These are phyloP conservation scores for Botryobasidium botryosum DNA, from an alignment of 768 basidiomycete genomes.

Conservation along the genomic window DNA sequence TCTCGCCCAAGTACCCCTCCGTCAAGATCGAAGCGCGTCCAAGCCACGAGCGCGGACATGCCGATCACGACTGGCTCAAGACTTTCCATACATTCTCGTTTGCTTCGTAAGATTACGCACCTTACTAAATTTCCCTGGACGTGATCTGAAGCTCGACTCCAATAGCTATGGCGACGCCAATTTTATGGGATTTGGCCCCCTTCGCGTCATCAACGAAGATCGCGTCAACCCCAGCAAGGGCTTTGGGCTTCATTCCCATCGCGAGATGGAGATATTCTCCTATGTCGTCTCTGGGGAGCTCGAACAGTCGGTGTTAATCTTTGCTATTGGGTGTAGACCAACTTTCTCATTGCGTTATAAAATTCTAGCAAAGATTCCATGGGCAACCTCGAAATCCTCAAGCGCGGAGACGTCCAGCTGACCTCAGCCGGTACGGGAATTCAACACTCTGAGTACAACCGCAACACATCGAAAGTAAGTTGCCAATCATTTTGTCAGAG, in stretches of 20 bases:
- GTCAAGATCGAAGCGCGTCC: constrained; percentile 10
- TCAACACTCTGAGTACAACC: constrained; percentile 58
- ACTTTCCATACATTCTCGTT: constrained; percentile 77
- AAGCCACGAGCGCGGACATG: constrained; percentile 20
- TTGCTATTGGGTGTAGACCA: neutral
- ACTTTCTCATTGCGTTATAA: neutral
- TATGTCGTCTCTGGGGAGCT: constrained; percentile 67
- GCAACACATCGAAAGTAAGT: constrained; percentile 20
- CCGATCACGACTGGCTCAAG: constrained; percentile 77
- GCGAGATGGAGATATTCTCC: constrained; percentile 82
- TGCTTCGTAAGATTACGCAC: constrained; percentile 31
- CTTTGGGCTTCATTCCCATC: constrained; percentile 72
- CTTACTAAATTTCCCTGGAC: neutral
- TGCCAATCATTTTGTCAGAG: constrained; percentile 1
- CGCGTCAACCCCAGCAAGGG: constrained; percentile 61
- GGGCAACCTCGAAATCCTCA: constrained; percentile 78
- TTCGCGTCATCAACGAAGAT: constrained; percentile 89
- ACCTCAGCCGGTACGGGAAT: constrained; percentile 89
- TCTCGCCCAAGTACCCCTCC: constrained; percentile 8
- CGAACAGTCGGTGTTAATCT: constrained; percentile 36
- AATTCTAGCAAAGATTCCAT: constrained; percentile 65
- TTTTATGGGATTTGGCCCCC: constrained; percentile 46
- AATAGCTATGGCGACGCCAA: constrained; percentile 40
- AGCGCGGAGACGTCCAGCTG: constrained; percentile 79
- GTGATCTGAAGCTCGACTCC: neutral